These are phyloP conservation scores for Mariannaea sp. DNA, from an alignment of 2,329 filamentous ascomycete species.

Conservation along the genomic window DNA sequence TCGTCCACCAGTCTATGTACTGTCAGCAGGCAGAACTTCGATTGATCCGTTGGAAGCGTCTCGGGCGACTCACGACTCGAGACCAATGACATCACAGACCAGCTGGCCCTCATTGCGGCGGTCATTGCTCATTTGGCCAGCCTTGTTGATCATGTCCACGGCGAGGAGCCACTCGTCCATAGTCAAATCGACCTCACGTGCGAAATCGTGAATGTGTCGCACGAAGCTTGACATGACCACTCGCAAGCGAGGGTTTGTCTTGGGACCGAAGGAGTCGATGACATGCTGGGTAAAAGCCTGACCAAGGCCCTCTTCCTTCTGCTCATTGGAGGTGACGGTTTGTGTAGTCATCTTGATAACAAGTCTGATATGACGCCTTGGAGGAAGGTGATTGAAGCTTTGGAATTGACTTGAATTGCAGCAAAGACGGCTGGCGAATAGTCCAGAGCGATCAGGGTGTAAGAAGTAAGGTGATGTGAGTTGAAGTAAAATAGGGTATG, in stretches of 20 bases:
- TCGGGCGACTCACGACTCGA: constrained; percentile 62
- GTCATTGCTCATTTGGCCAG: constrained; percentile 70
- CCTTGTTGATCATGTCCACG: constrained; percentile 61
- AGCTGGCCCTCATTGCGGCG: constrained; percentile 76
- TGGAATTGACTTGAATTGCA: no score
- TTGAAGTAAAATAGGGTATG: not conserved
- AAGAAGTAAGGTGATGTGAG: not conserved
- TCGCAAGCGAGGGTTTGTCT: constrained; percentile 69
- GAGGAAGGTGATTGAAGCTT: not conserved
- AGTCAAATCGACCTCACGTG: constrained; percentile 77
- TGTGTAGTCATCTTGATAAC: constrained; percentile 6
- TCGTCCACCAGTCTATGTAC: constrained; percentile 70
- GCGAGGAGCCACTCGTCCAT: constrained; percentile 80
- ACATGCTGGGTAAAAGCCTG: constrained; percentile 72
- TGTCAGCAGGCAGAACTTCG: not conserved
- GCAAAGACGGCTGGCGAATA: not conserved
- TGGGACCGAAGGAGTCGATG: constrained; percentile 74
- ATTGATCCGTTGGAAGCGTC: not conserved
- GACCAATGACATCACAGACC: constrained; percentile 72
- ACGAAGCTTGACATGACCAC: constrained; percentile 71
- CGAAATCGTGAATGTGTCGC: constrained; percentile 79
- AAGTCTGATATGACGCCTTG: not conserved
- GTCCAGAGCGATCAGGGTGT: not conserved
- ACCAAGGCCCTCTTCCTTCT: constrained; percentile 42
- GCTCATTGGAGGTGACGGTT: constrained; percentile 45